phyloP scores from a whole-genome alignment of 2,329 filamentous ascomycete genomes.

The Exophiala lecanii-corni region DNA sequence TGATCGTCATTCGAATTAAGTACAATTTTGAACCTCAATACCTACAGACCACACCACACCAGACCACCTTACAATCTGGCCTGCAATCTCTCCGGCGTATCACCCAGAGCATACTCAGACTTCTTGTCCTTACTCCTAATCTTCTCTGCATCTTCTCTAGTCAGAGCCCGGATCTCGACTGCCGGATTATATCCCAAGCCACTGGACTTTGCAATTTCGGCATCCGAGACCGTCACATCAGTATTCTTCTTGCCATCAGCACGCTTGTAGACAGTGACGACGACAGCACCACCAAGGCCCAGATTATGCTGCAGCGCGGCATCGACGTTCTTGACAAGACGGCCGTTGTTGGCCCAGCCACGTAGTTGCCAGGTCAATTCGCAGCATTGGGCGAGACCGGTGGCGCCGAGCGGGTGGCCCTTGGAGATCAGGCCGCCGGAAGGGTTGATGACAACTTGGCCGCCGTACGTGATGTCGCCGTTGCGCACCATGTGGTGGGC shows the following conservation, averaged over 20 bases:
- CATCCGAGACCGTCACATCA: conserved; percentile 56
- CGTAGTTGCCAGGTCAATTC: conserved; percentile 96
- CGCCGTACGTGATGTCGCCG: conserved; percentile 89
- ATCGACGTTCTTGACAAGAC: conserved; percentile 62
- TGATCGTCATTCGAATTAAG: too few species aligned
- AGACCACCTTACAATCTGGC: conserved; percentile 51
- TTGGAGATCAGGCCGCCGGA: conserved; percentile 94
- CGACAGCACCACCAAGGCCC: conserved; percentile 82
- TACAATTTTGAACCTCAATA: too few species aligned
- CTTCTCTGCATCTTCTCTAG: conserved; percentile 64
- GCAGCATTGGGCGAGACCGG: conserved; percentile 87
- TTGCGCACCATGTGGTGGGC: conserved; percentile 84
- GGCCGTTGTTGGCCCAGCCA: conserved; percentile 86
- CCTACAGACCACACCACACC: background rate
- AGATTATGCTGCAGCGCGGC: conserved; percentile 88
- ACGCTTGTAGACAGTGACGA: conserved; percentile 83
- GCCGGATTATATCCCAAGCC: conserved; percentile 88
- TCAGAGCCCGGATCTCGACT: conserved; percentile 81
- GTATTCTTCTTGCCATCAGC: conserved; percentile 62
- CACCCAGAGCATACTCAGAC: conserved; percentile 72
- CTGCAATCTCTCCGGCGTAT: conserved; percentile 67
- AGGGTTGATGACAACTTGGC: conserved; percentile 75
- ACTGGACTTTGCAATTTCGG: conserved; percentile 60
- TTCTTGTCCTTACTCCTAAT: conserved; percentile 65
- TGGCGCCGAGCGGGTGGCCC: conserved; percentile 89